Evolutionary conservation across 2,329 filamentous ascomycete species (phyloP).

Genomic region (Calonectria pauciramosa): DNA sequence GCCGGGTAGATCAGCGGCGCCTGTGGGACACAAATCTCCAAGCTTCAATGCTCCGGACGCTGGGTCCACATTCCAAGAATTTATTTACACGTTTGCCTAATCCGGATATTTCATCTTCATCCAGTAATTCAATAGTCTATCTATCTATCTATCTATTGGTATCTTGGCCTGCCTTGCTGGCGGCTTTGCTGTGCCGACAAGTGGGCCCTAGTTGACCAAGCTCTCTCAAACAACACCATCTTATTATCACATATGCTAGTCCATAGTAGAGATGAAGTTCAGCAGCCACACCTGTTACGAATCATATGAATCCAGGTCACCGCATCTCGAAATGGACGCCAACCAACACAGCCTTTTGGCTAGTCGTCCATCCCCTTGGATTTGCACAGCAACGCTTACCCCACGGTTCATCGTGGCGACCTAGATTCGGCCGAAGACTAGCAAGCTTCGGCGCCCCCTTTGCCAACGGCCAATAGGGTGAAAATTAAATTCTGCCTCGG

Average conservation of each 20-base stretch:
- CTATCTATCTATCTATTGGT: not conserved
- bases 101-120: not conserved
- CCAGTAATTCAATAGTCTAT: not conserved
- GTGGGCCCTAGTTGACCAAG: not conserved
- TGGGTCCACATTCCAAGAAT: not conserved
- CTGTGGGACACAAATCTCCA: not conserved
- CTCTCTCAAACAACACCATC: not conserved
- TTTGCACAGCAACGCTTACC: not conserved
- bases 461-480: not conserved
- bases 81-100: not conserved
- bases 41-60: not conserved
- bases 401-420: not conserved
- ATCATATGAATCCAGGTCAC: not conserved
- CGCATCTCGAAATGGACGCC: not conserved
- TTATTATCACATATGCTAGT: too few relatives aligned
- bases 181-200: not conserved
- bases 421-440: not conserved
- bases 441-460: not conserved
- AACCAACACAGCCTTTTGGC: not conserved
- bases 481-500: conserved; percentile 1
- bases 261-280: not conserved
- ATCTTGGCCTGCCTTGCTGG: not conserved
- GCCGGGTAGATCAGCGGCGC: not conserved
- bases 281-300: not conserved
- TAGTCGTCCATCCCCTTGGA: not conserved